Evolutionary conservation across 176 grass and related monocot species (phyloP), one percentile per base, ranked within the genome.

Genomic region (Eremochloa ophiuroides): DNA sequence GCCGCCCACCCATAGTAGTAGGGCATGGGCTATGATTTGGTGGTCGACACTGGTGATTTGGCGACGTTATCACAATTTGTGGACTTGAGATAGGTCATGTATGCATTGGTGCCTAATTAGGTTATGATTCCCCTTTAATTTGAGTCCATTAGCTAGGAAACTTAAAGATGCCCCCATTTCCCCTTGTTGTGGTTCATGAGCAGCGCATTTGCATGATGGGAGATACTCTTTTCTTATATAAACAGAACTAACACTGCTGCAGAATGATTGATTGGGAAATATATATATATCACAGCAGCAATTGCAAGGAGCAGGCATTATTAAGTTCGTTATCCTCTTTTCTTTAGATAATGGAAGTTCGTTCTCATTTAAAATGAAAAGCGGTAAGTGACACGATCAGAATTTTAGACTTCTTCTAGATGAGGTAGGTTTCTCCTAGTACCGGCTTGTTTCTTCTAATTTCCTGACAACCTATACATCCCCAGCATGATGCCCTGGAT

Each of bases 21-120:
- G 84, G 77, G 37, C 33, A 33, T 25, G 68, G 3, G 47, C 53
- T 23, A 69, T 87, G 47, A 81, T 81, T 48, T 65, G 48, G 71
- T 75, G 71, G n/a, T n/a, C n/a, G 59, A 38, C 28, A 27, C 77
- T 37, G 43, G 37, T 68, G 28, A 75, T 66, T 61, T 60, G 77
- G 77, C 60, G 37, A 65, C 60, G 42, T 46, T 15, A 67, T 79
- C n/a, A 72, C 30, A 62, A 27, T 69, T 41, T 46, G 53, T 31
- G 14, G 35, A 12, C 27, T 71, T 70, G 4, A 61, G 51, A 56
- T 5, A 60, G 51, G 39, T 71, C 62, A 76, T 9, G 50, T n/a
- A n/a, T 20, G 10, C 2, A n/a, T 48, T 48, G 74, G 39, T 48
- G 38, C 64, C 60, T 61, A 71, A 78, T 62, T 85, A 85, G 39